A percentile compares a stretch with the other conserved stretches of the same genome.
These are phyloP conservation scores for Lipomyces spencermartinsiae DNA, from an alignment of 805 yeast genomes.

Conservation along the genomic window DNA sequence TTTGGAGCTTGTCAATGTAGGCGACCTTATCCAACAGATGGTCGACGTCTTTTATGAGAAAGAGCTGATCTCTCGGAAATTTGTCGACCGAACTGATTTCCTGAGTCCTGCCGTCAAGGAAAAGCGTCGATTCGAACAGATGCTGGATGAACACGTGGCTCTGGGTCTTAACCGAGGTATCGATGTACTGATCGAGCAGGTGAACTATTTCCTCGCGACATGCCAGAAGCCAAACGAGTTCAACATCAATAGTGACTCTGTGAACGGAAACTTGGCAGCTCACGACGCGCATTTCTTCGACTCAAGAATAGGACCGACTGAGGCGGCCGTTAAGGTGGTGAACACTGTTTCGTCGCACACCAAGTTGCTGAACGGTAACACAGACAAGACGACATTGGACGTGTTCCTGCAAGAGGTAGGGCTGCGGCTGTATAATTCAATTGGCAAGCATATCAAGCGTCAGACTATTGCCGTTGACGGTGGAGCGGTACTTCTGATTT, in stretches of 20 bases:
- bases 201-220: conserved; percentile 64
- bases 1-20: conserved; percentile 88
- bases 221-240: conserved; percentile 48
- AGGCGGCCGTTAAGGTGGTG: conserved; percentile 69
- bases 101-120: conserved; percentile 76
- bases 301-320: conserved; percentile 56
- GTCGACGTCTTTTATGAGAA: conserved; percentile 86
- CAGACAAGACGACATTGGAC: conserved; percentile 86
- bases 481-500: conserved; percentile 61
- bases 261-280: conserved; percentile 4
- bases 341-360: conserved; percentile 72
- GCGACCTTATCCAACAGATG: conserved; percentile 93
- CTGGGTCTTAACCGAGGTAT: conserved; percentile 93
- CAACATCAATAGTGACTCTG: conserved; percentile 21
- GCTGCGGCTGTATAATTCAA: conserved; percentile 74
- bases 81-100: conserved; percentile 79
- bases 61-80: conserved; percentile 63
- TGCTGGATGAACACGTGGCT: conserved; percentile 88
- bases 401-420: conserved; percentile 95
- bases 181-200: conserved; percentile 82
- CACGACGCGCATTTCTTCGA: conserved; percentile 12
- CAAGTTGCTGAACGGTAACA: conserved; percentile 73
- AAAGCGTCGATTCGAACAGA: conserved; percentile 79
- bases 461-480: conserved; percentile 79
- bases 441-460: conserved; percentile 78